Conservation (phyloP, 1,139 yeast genomes). For the Entelexis sorbosivorans region DNA sequence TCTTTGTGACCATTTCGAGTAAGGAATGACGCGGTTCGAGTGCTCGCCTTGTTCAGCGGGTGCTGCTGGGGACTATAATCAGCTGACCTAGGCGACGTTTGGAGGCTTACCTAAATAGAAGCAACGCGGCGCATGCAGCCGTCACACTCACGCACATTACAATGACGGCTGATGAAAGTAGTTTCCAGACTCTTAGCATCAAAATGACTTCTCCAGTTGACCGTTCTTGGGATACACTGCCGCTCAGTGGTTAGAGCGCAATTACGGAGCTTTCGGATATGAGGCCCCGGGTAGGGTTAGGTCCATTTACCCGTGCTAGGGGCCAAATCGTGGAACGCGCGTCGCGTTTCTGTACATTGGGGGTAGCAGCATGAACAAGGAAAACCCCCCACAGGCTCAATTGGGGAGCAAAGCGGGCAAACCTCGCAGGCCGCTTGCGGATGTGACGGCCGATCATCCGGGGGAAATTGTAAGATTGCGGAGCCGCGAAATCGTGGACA, state of each 20-base stretch:
- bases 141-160: not conserved
- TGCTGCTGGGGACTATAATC: not conserved
- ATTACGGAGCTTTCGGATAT: not conserved
- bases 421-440: not conserved
- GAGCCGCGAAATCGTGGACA: not conserved
- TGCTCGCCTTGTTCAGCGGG: not conserved
- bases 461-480: not conserved
- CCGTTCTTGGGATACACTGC: no score
- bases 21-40: not conserved
- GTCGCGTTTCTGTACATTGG: not conserved
- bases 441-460: not conserved
- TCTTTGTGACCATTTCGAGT: not conserved
- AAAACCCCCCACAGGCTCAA: not conserved
- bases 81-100: not conserved
- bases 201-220: no score
- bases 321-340: not conserved
- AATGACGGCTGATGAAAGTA: no score
- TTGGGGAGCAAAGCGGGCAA: not conserved
- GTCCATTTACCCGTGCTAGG: not conserved
- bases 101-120: not conserved
- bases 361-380: not conserved
- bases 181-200: no score
- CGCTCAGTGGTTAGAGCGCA: no score
- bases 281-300: not conserved
- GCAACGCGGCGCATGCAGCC: not conserved